These are phyloP conservation scores for Gynostemma pentaphyllum DNA, from an alignment of 306 rosid species.

Conservation along the genomic window DNA sequence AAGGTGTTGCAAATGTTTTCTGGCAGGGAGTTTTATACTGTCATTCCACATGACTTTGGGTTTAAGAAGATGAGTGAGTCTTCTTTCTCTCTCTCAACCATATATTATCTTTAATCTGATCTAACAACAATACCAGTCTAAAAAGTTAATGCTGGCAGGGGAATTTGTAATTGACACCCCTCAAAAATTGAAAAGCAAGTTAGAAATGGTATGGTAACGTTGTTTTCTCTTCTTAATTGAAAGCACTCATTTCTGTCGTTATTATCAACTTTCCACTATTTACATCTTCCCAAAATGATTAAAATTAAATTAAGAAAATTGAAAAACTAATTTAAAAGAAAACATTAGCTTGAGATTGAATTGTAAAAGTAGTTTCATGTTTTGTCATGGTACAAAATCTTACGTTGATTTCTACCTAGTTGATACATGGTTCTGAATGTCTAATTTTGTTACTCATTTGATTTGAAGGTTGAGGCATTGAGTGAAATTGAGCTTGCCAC, in stretches of 20 bases:
- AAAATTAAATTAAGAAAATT: neutral
- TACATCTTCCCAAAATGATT: neutral
- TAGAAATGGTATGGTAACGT: slow-evolving; percentile 88
- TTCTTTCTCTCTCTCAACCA: slow-evolving; percentile 20
- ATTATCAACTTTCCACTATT: neutral
- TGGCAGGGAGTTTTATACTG: slow-evolving; percentile 90
- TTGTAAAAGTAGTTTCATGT: neutral
- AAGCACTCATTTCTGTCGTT: neutral
- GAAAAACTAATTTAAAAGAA: neutral
- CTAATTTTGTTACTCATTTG: neutral
- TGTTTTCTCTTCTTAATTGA: slow-evolving; percentile 7
- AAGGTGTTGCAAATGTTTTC: slow-evolving; percentile 16
- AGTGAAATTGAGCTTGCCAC: slow-evolving; percentile 90
- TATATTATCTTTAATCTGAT: neutral
- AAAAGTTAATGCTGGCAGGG: slow-evolving; percentile 38
- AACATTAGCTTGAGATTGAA: neutral
- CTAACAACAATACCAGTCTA: neutral
- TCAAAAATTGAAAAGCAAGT: slow-evolving; percentile 73
- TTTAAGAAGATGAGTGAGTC: slow-evolving; percentile 79
- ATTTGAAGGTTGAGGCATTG: slow-evolving; percentile 85
- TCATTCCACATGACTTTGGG: slow-evolving; percentile 95
- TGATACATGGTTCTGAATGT: neutral
- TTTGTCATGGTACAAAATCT: neutral
- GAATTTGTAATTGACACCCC: slow-evolving; percentile 84
- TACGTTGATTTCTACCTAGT: neutral